Evolutionary conservation across 2,329 filamentous ascomycete genomes (phyloP).

Genomic region (Calonectria pauciramosa): DNA sequence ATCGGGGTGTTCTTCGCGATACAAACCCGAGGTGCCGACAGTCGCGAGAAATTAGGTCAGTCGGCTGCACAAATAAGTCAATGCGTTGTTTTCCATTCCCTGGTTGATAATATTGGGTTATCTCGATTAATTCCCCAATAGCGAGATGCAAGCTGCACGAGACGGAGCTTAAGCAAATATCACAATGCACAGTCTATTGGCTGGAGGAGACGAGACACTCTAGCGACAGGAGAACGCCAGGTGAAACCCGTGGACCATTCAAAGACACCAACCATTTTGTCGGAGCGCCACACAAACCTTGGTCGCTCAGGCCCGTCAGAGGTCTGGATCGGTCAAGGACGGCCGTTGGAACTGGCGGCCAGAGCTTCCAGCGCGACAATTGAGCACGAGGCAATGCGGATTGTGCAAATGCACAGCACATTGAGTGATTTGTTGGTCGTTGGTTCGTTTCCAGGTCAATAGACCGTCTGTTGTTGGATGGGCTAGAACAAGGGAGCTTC

Average conservation of each 20-base stretch:
- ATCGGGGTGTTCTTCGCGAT: not conserved
- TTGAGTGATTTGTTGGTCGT: conserved; percentile 5
- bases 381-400: not conserved
- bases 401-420: not conserved
- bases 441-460: not conserved
- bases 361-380: not conserved
- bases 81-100: not conserved
- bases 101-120: not conserved
- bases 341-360: not conserved
- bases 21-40: not conserved
- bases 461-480: conserved; percentile 6
- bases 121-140: not conserved
- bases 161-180: not conserved
- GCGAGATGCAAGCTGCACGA: conserved; percentile 1
- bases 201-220: not conserved
- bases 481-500: conserved; percentile 11
- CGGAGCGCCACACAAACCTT: not conserved
- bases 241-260: not conserved
- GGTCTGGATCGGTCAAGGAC: not conserved
- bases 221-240: not conserved
- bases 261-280: not conserved
- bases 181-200: not conserved
- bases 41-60: not conserved
- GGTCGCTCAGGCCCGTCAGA: too few species aligned
- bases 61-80: not conserved